Base-by-base conservation (phyloP, 2,329 filamentous ascomycete species). In the Chaetomiaceae sp. region DNA sequence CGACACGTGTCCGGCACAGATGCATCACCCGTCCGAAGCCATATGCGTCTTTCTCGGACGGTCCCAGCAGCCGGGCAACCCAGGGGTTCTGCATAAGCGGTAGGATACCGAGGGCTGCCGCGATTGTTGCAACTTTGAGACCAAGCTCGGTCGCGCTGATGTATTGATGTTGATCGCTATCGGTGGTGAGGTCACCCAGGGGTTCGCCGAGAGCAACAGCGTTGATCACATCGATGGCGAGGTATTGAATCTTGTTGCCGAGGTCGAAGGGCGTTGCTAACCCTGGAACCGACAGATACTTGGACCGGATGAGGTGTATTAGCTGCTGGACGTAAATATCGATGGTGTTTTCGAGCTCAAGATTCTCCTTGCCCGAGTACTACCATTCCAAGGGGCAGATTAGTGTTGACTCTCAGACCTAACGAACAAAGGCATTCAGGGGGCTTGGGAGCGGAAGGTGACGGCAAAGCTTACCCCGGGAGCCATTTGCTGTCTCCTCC, bases 331-430 rank as follows among this genome's bases (percentile, higher is more conserved):
- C 65, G 39, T 74, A 70, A 9, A 60, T 55, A 55, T 82, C 74
- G 47, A 82, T 71, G n/a, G 71, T 67, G 10, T 63, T 55, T 58
- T 82, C 78, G 14, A 81, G 61, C 2, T 64, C 65, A 5, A 68
- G 66, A 49, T 78, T 78, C 44, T 81, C 79, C 55, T 77, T 78
- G 21, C 77, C 77, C 2, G 74, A 73, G 57, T 80, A 80, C 74
- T 74, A 44, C 3, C n/a, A n/a, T n/a, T n/a, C n/a, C n/a, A n/a
- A n/a, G n/a, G n/a, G n/a, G n/a, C n/a, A n/a, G n/a, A n/a, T n/a
- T n/a, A n/a, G n/a, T n/a, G n/a, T n/a, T n/a, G n/a, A n/a, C n/a
- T n/a, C n/a, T n/a, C n/a, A n/a, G n/a, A n/a, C n/a, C n/a, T n/a
- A n/a, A n/a, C n/a, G n/a, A n/a, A n/a, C n/a, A n/a, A n/a, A n/a